Conservation (phyloP, 1,284 basidiomycete species). For the Prillingera fragicola region DNA sequence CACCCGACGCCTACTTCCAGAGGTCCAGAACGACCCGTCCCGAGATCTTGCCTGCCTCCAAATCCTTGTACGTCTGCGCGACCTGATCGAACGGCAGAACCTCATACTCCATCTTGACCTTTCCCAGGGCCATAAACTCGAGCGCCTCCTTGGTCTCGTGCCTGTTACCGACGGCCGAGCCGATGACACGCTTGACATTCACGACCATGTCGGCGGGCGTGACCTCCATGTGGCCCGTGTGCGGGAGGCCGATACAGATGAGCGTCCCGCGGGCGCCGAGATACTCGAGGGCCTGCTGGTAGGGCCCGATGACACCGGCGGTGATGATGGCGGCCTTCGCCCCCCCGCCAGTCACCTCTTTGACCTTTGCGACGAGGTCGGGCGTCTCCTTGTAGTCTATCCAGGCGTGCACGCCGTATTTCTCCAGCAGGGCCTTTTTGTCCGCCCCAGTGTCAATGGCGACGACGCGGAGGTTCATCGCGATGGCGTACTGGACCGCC, state of each 20-base stretch:
- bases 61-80: no score
- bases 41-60: no score
- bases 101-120: no score
- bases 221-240: no score
- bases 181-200: no score
- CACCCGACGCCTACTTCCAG: no score
- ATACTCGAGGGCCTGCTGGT: constrained; percentile 66
- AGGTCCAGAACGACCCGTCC: no score
- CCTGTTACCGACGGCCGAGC: no score
- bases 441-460: constrained; percentile 69
- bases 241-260: constrained; percentile 70
- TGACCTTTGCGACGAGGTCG: constrained; percentile 39
- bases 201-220: no score
- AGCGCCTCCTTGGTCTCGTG: no score
- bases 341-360: constrained; percentile 59
- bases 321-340: constrained; percentile 67
- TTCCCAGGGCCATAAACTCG: no score
- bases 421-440: constrained; percentile 60
- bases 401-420: constrained; percentile 70
- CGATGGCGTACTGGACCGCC: constrained; percentile 70
- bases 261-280: constrained; percentile 58
- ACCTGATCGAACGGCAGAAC: no score
- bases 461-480: constrained; percentile 69
- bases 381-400: constrained; percentile 61
- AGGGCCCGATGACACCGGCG: constrained; percentile 52